Percentiles rank a stretch among this genome's conserved stretches.
Conservation (phyloP, 306 rosid species). For the Rosa persica region DNA sequence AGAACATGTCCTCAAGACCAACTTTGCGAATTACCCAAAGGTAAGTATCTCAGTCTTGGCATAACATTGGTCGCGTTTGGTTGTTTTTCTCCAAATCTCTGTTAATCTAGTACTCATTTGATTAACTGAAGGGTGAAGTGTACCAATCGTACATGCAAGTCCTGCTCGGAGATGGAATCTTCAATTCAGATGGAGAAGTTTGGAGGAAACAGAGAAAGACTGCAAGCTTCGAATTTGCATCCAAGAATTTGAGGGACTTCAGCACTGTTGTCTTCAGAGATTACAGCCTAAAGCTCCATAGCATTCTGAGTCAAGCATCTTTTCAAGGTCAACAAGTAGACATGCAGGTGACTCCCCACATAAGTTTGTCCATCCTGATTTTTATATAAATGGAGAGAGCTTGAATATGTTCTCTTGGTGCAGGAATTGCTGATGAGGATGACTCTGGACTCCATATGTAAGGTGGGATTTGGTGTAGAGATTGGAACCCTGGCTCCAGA, state of each 20-base stretch:
- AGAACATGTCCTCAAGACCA: conserved; percentile 85
- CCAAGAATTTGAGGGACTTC: conserved; percentile 86
- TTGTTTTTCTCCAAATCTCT: not conserved
- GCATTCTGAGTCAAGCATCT: conserved; percentile 55
- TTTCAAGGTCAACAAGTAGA: conserved; percentile 59
- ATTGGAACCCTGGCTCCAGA: conserved; percentile 77
- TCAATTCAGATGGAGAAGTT: conserved; percentile 79
- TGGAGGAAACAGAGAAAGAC: conserved; percentile 96
- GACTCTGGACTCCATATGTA: conserved; percentile 92
- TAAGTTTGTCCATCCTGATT: not conserved
- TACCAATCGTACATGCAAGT: conserved; percentile 94
- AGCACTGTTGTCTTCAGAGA: conserved; percentile 78
- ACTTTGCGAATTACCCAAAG: conserved; percentile 83
- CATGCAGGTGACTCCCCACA: conserved; percentile 59
- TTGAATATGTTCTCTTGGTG: conserved; percentile 9
- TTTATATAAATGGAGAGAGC: not conserved
- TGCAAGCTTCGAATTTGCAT: conserved; percentile 90
- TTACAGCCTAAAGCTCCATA: conserved; percentile 59
- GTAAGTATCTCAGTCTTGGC: conserved; percentile 24
- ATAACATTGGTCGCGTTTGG: not conserved
- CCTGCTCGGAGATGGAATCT: conserved; percentile 90
- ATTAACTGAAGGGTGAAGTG: conserved; percentile 63
- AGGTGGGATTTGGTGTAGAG: conserved; percentile 96
- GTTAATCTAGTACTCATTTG: not conserved
- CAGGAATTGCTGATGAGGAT: conserved; percentile 91